Evolutionary conservation across 495 filamentous ascomycete species (phyloP), one percentile per base, ranked within the genome.

Genomic region (Lepraria neglecta): DNA sequence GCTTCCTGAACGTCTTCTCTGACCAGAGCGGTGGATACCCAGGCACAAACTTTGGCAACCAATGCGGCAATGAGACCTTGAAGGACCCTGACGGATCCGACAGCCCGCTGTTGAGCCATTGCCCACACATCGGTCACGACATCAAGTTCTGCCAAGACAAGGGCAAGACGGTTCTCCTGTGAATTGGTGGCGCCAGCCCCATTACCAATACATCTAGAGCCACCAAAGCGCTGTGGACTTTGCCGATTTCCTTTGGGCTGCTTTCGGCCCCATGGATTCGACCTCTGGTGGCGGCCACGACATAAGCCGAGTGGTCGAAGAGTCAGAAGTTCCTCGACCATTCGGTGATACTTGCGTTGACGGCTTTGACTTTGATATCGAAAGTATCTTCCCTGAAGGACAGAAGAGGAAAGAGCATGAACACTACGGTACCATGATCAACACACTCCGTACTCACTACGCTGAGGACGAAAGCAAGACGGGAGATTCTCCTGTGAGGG

Each of bases 311-410:
- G 24, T 24, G 24, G 24, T 24, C 2, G 24, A 24, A 24, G 24
- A 24, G 24, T 24, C 24, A 24, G 24, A 70, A 33, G 71, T 64
- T 6, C 74, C 77, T 51, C 80, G 86, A 42, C 87, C 87, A 5
- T 88, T 91, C 62, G 84, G 84, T 21, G 67, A 79, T 17, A 80
- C 83, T 28, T 73, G 79, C 33, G 68, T 90, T 46, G 87, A 91
- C 66, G 87, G 87, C 4, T 90, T 90, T 67, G 87, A 91, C 65
- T 80, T 88, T 59, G 84, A 87, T 69, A 80, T 86, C 44, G 84
- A 88, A 65, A 72, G 74, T 56, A 65, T 12, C 35, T 38, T 10
- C 35, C 35, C 7, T 38, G 9, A 10, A 38, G 48, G 69, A 62
- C 60, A 61, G 64, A 75, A 82, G 73, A 82, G 81, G 73, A 78